These are phyloP conservation scores for Sclerotinia sclerotiorum DNA, from an alignment of 2,329 filamentous ascomycete species.

Conservation along the genomic window DNA sequence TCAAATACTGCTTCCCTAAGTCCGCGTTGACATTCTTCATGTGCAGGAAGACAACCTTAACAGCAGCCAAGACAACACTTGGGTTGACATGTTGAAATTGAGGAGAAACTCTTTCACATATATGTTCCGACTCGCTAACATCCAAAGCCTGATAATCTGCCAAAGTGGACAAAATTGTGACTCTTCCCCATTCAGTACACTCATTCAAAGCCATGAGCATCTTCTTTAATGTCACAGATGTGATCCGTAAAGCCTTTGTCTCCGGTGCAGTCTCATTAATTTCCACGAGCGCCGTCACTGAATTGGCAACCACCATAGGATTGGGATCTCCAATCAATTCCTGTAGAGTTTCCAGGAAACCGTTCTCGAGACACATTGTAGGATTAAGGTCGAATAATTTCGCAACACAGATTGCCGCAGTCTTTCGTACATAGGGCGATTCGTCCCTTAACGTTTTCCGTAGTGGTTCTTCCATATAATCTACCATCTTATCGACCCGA, in stretches of 20 bases:
- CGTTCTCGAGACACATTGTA: conserved; percentile 90
- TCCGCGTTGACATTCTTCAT: conserved; percentile 84
- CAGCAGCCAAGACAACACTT: conserved; percentile 92
- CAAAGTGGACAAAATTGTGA: conserved; percentile 86
- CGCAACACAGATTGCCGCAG: conserved; percentile 93
- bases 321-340: conserved; percentile 97
- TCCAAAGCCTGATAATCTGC: conserved; percentile 86
- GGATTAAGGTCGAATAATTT: conserved; percentile 97
- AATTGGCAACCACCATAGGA: conserved; percentile 98
- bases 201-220: conserved; percentile 95
- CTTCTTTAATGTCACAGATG: conserved; percentile 83
- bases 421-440: conserved; percentile 97
- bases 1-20: conserved; percentile 79
- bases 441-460: conserved; percentile 96
- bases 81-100: conserved; percentile 99
- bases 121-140: conserved; percentile 94
- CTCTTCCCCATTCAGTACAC: conserved; percentile 96
- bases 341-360: conserved; percentile 89
- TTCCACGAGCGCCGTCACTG: conserved; percentile 88
- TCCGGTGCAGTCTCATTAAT: conserved; percentile 90
- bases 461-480: conserved; percentile 98
- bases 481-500: conserved; percentile 97
- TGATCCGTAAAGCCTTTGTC: conserved; percentile 82
- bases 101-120: conserved; percentile 91
- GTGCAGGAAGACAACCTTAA: conserved; percentile 96